These are phyloP conservation scores for Isoetes taiwanensis DNA, from an alignment of 75 land plant species.

Conservation along the genomic window DNA sequence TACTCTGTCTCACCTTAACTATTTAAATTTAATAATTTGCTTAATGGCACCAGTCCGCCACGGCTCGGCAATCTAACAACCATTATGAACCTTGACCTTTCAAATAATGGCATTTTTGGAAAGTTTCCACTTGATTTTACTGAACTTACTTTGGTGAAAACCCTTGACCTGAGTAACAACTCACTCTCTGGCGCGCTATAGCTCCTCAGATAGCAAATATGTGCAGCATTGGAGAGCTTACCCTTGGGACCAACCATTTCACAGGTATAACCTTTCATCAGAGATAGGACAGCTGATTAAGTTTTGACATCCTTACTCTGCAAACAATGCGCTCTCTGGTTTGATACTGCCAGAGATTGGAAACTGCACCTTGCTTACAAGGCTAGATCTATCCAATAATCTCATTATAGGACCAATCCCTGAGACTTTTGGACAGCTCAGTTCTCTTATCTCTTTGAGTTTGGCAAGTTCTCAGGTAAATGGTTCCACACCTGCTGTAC, in stretches of 20 bases:
- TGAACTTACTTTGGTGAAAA: not conserved
- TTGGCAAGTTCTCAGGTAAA: not conserved
- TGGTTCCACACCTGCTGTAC: not conserved
- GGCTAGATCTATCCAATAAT: conserved; percentile 1
- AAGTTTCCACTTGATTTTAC: not conserved
- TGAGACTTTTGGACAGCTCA: not conserved
- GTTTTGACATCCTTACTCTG: not conserved
- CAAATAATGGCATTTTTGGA: not conserved
- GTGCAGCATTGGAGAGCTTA: not conserved
- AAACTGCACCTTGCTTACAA: not conserved
- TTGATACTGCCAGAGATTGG: not conserved
- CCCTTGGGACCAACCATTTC: not conserved
- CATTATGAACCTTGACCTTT: not conserved
- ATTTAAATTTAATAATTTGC: too few species aligned
- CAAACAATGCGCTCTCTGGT: not conserved
- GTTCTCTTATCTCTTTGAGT: not conserved
- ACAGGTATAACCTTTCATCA: not conserved
- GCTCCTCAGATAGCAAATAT: not conserved
- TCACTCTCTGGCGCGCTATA: not conserved
- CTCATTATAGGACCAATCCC: not conserved
- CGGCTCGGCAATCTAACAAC: not conserved
- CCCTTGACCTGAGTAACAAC: not conserved
- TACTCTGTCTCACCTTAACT: too few species aligned
- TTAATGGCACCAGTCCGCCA: not conserved
- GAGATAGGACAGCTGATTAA: not conserved